Percentiles rank a stretch among this genome's conserved stretches.
Conservation (phyloP, 179 eudicot species). For the Carnegiea gigantea region DNA sequence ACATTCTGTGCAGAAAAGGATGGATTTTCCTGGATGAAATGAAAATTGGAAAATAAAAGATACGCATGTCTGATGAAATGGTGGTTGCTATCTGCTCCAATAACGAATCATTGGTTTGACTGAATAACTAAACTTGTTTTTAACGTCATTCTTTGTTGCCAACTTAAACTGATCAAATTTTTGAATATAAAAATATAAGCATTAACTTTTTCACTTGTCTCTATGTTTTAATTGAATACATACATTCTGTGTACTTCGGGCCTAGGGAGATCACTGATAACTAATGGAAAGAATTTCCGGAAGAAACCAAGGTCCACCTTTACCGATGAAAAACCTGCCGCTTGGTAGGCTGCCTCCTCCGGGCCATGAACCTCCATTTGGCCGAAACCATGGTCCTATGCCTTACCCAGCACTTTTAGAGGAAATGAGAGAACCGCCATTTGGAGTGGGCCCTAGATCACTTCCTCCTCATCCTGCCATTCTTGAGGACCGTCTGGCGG, state of each 20-base stretch:
- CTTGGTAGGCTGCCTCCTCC: constrained; percentile 51
- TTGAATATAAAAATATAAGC: background rate
- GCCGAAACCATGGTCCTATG: constrained; percentile 52
- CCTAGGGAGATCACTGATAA: constrained; percentile 1
- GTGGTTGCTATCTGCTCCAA: too few relatives aligned
- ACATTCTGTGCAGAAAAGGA: background rate
- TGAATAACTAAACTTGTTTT: too few relatives aligned
- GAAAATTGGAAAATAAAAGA: too few relatives aligned
- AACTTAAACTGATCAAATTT: background rate
- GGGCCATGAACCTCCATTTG: constrained; percentile 55
- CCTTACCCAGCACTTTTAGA: constrained; percentile 74
- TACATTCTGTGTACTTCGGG: background rate
- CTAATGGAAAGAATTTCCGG: constrained; percentile 48
- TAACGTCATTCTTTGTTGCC: background rate
- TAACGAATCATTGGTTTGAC: too few relatives aligned
- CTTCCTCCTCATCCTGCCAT: constrained; percentile 81
- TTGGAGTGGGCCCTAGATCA: constrained; percentile 61
- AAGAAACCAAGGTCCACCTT: constrained; percentile 81
- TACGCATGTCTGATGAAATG: too few relatives aligned
- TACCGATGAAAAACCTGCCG: constrained; percentile 55
- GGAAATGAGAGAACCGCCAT: constrained; percentile 75
- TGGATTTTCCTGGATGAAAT: too few relatives aligned
- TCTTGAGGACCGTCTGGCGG: constrained; percentile 73
- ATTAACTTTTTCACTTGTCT: background rate
- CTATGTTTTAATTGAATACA: background rate